Evolutionary conservation across 2,329 filamentous ascomycete genomes (phyloP).

Genomic region (Fusarium pininemorale): DNA sequence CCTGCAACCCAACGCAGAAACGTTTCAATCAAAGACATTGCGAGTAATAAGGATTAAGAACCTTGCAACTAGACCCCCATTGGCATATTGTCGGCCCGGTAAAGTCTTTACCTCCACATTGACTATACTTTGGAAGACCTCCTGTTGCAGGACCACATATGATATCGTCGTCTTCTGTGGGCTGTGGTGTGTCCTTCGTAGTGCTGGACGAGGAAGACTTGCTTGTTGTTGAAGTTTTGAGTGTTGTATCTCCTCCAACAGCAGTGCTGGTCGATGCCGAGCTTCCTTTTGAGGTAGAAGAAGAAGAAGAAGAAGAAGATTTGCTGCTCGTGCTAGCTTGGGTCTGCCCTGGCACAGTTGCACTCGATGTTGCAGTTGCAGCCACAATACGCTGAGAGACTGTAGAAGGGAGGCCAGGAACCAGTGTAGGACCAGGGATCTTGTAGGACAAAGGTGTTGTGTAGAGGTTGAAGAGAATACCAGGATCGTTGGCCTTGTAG

Average conservation of each 20-base stretch:
- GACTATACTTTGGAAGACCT: constrained; percentile 34
- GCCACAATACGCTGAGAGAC: constrained; percentile 6
- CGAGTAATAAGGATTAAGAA: constrained; percentile 22
- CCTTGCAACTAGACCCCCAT: constrained; percentile 30
- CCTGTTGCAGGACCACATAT: constrained; percentile 27
- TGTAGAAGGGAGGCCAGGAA: constrained; percentile 31
- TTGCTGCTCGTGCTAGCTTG: not conserved
- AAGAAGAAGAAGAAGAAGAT: not conserved
- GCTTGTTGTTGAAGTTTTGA: constrained; percentile 17
- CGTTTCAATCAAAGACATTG: constrained; percentile 27
- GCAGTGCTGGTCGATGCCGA: not conserved
- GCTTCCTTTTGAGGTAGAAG: not conserved
- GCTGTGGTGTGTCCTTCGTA: not conserved
- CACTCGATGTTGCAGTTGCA: constrained; percentile 32
- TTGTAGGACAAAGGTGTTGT: constrained; percentile 38
- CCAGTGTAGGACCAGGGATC: constrained; percentile 43
- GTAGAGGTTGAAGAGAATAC: constrained; percentile 48
- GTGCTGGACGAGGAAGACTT: not conserved
- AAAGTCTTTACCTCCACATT: constrained; percentile 28
- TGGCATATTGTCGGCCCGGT: constrained; percentile 10
- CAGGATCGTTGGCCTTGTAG: constrained; percentile 44
- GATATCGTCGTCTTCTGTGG: constrained; percentile 18
- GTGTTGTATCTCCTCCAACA: constrained; percentile 3
- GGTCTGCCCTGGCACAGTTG: constrained; percentile 25
- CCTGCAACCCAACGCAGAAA: not conserved